phyloP scores from a whole-genome alignment of 1,139 yeast species.

The Debaryomyces robertsiae region DNA sequence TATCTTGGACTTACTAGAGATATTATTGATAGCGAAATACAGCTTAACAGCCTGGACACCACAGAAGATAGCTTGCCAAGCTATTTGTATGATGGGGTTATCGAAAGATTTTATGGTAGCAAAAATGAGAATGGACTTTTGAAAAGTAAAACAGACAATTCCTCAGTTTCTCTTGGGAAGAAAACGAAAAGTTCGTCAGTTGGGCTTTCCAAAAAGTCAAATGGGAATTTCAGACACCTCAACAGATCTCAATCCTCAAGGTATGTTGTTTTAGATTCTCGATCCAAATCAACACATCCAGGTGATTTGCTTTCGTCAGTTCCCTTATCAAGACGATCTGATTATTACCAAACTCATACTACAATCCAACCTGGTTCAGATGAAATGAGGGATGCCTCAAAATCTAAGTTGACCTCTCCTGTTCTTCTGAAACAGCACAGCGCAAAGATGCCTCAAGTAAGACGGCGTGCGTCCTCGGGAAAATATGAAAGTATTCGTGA shows the following conservation, averaged over 20 bases:
- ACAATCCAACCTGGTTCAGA: conserved; percentile 10
- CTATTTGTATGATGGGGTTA: conserved; percentile 60
- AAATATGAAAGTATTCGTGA: conserved; percentile 7
- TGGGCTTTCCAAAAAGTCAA: conserved; percentile 7
- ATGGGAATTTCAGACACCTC: conserved; percentile 9
- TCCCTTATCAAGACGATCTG: conserved; percentile 62
- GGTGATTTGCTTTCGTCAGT: conserved; percentile 86
- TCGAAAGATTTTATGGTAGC: conserved; percentile 39
- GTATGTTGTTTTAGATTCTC: conserved; percentile 65
- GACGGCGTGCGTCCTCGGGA: conserved; percentile 2
- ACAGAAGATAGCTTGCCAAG: conserved; percentile 49
- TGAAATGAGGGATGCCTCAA: conserved; percentile 1
- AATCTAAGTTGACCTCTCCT: conserved; percentile 2
- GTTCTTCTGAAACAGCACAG: conserved; percentile 3
- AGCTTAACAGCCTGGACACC: conserved; percentile 53
- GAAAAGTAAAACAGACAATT: not conserved
- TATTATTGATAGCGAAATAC: conserved; percentile 73
- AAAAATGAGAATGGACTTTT: conserved; percentile 2
- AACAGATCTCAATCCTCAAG: conserved; percentile 41
- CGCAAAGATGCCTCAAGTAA: conserved; percentile 2
- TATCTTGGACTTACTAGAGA: conserved; percentile 86
- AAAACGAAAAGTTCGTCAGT: conserved; percentile 5
- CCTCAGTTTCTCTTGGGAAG: conserved; percentile 4
- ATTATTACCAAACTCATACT: conserved; percentile 23
- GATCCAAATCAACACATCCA: conserved; percentile 64